Percentiles rank a stretch among this genome's conserved stretches.
These are phyloP conservation scores for Pyracantha coccinea DNA, from an alignment of 331 rosid genomes.

Conservation along the genomic window DNA sequence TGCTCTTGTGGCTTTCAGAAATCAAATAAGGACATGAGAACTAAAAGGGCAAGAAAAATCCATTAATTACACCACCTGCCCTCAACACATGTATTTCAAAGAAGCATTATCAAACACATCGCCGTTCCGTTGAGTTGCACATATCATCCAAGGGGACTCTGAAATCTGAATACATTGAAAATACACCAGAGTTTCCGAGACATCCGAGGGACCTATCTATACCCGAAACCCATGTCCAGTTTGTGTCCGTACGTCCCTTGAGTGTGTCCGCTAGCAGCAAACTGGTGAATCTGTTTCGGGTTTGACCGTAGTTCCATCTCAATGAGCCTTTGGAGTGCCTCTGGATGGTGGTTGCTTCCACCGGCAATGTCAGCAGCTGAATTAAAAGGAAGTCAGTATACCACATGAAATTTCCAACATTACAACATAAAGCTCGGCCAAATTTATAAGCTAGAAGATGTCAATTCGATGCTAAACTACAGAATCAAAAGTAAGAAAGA, in stretches of 20 bases:
- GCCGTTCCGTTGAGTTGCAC: constrained; percentile 19
- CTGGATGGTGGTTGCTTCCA: constrained; percentile 71
- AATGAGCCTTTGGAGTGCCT: constrained; percentile 69
- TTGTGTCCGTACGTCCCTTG: constrained; percentile 50
- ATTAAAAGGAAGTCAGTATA: constrained; percentile 2
- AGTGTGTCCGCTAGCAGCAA: constrained; percentile 36
- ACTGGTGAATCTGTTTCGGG: constrained; percentile 34
- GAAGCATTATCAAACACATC: constrained; percentile 28
- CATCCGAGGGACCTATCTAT: constrained; percentile 40
- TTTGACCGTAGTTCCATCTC: constrained; percentile 83
- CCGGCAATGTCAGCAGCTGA: constrained; percentile 58
- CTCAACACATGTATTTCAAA: constrained; percentile 18
- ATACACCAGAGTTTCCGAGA: constrained; percentile 25
- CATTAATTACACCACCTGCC: constrained; percentile 29
- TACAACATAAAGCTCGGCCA: neutral
- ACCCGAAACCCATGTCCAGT: constrained; percentile 81
- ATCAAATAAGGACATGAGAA: neutral
- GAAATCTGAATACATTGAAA: constrained; percentile 29
- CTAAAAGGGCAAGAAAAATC: neutral
- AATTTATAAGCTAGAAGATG: neutral
- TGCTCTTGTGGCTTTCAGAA: neutral
- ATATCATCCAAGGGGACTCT: constrained; percentile 16
- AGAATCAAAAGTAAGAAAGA: no score
- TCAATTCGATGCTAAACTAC: neutral
- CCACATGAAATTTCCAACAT: neutral